These are phyloP conservation scores for Polyporus arcularius DNA, from an alignment of 768 basidiomycete genomes.

Conservation along the genomic window DNA sequence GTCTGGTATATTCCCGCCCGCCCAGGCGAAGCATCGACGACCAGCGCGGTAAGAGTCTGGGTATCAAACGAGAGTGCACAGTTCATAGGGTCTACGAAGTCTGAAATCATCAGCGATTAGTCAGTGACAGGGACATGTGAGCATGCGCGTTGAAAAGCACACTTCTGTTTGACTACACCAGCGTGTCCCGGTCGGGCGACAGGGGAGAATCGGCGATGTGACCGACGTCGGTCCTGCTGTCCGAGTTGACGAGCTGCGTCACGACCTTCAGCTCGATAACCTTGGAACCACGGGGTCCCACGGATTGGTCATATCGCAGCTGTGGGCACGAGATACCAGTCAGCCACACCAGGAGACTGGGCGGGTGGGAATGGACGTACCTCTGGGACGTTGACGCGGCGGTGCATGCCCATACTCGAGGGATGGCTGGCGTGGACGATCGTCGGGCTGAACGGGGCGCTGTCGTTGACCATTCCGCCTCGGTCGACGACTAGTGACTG, in stretches of 20 bases:
- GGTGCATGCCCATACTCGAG: neutral
- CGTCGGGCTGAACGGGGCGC: neutral
- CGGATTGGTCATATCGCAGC: neutral
- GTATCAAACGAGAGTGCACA: too few species aligned
- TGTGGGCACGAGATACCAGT: neutral
- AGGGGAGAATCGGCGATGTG: too few species aligned
- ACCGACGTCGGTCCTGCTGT: too few species aligned
- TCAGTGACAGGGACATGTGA: too few species aligned
- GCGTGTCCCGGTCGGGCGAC: too few species aligned
- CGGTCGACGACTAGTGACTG: neutral
- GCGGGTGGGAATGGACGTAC: neutral
- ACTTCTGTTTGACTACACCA: too few species aligned
- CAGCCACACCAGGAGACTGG: neutral
- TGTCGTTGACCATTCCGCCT: neutral
- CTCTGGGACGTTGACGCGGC: neutral
- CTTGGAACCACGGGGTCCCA: neutral
- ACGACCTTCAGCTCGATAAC: neutral
- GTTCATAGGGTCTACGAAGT: too few species aligned
- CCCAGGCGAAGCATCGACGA: too few species aligned
- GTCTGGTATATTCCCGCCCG: too few species aligned
- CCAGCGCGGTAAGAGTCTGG: too few species aligned
- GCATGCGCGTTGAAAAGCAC: too few species aligned
- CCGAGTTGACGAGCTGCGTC: neutral
- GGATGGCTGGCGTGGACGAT: neutral
- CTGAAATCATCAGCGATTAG: too few species aligned